Evolutionary conservation across 2,329 filamentous ascomycete genomes (phyloP), one percentile per base, ranked within the genome.

Genomic region (Spiromastix sp.): DNA sequence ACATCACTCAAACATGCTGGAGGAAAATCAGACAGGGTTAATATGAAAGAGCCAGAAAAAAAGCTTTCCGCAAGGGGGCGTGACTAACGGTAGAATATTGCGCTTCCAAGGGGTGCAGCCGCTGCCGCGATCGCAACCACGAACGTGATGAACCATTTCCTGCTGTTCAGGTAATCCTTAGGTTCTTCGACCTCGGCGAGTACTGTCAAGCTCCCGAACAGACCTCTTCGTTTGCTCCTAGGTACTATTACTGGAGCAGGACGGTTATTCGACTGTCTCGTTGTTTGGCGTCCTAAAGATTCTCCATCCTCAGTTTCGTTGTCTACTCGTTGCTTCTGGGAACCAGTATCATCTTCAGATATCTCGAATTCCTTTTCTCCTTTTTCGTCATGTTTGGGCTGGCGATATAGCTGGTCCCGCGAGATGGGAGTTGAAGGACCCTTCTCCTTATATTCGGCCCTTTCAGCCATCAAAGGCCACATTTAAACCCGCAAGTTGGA

Each of bases 141-240:
- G 22, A 76, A 66, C 0, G 86, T 93, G 44, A 95, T 77, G 41
- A 74, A 71, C 86, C 86, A 94, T 74, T 94, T 94, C 10, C 74
- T 84, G 32, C 63, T 71, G 21, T 74, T 72, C 8, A 70, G 63
- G 52, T 94, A 93, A 33, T 84, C 72, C 40, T 79, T 77, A 0
- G 86, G 81, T 20, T 79, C 68, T 30, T 83, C 76, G 10, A 93
- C 76, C 60, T 95, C 87, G 2, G 85, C 80, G 11, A 93, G 66
- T 20, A 93, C 41, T 1, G 81, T 67, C 9, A 93, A 66, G 24
- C 71, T 71, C 1, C 76, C 78, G 31, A 94, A 68, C 2, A 93
- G 64, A 0, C 87, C 87, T 48, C 85, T 70, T 32, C 85, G 72
- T 42, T 74, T 56, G 2, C 55, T 48, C 22, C 68, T 59, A 2